Percentiles rank a stretch among this genome's conserved stretches.
Evolutionary conservation across 1,284 basidiomycete genomes (phyloP).

Genomic region (Neonothopanus nambi): DNA sequence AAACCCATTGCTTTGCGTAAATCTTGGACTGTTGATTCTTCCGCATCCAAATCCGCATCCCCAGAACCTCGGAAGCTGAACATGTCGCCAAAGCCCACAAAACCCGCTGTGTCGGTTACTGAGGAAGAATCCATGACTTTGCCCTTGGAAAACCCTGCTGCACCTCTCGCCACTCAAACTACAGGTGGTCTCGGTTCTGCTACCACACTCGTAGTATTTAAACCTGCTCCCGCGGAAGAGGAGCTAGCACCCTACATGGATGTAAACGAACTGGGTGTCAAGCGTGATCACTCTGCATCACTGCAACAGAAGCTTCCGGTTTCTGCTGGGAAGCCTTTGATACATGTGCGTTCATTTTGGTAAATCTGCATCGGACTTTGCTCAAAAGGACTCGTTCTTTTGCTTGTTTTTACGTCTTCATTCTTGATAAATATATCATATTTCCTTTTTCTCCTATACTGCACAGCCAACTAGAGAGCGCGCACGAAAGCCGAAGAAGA

Average conservation of each 20-base stretch:
- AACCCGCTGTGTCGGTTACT: constrained; percentile 1
- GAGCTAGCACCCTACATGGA: constrained; percentile 25
- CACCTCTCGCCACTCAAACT: not conserved
- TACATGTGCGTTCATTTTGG: constrained; percentile 82
- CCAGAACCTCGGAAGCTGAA: constrained; percentile 1
- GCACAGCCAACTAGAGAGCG: constrained; percentile 70
- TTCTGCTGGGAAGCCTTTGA: constrained; percentile 61
- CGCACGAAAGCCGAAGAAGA: constrained; percentile 62
- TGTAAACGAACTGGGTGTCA: constrained; percentile 63
- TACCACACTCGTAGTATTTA: constrained; percentile 46
- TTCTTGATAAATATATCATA: constrained; percentile 29
- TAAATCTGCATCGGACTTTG: constrained; percentile 46
- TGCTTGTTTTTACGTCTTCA: constrained; percentile 30
- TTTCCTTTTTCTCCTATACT: constrained; percentile 22
- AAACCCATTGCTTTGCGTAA: constrained; percentile 43
- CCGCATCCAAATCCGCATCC: not conserved
- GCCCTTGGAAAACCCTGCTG: not conserved
- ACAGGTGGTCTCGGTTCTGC: constrained; percentile 41
- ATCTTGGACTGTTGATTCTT: constrained; percentile 37
- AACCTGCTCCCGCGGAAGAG: constrained; percentile 27
- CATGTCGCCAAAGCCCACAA: not conserved
- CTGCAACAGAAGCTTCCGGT: constrained; percentile 36
- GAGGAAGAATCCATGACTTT: not conserved
- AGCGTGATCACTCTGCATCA: constrained; percentile 22
- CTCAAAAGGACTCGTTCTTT: constrained; percentile 37